Conservation (phyloP, 352 stramenopile genomes). For the Phytophthora ramorum region DNA sequence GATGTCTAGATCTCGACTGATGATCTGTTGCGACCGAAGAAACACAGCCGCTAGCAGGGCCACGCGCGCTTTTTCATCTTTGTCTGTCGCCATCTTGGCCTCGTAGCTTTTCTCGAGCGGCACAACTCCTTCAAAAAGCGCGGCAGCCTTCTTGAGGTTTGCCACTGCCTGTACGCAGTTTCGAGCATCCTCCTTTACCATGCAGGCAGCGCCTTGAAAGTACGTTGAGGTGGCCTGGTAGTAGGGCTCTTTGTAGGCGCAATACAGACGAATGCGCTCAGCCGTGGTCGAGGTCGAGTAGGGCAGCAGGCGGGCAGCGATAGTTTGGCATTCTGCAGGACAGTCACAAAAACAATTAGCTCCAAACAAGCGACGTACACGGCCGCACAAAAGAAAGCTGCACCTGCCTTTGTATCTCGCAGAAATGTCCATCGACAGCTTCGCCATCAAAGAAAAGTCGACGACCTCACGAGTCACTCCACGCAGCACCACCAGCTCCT, state of each 20-base stretch:
- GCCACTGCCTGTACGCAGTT: constrained; percentile 66
- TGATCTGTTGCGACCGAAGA: constrained; percentile 65
- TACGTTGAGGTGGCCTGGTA: constrained; percentile 66
- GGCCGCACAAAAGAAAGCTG: background rate
- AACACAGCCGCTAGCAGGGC: constrained; percentile 51
- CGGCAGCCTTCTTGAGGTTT: constrained; percentile 59
- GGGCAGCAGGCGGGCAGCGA: constrained; percentile 40
- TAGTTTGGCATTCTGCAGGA: constrained; percentile 38
- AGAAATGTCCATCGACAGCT: constrained; percentile 65
- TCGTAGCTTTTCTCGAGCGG: constrained; percentile 52
- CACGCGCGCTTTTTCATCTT: constrained; percentile 47
- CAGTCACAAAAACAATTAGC: constrained; percentile 6
- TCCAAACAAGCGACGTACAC: background rate
- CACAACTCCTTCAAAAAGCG: constrained; percentile 39
- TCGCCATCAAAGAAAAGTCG: constrained; percentile 74
- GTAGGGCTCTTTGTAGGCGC: constrained; percentile 66
- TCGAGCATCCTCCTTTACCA: constrained; percentile 56
- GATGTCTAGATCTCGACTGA: constrained; percentile 74
- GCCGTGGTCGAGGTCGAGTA: constrained; percentile 47
- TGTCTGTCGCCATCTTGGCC: constrained; percentile 35
- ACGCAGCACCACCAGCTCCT: constrained; percentile 72
- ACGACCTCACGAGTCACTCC: constrained; percentile 64
- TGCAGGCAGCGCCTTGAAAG: constrained; percentile 67
- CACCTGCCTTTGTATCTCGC: constrained; percentile 50
- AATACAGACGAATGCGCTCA: constrained; percentile 53